Percentiles rank a stretch among this genome's conserved stretches.
Conservation (phyloP, 2,329 filamentous ascomycete species). For the Ceratocystiopsis minuta region DNA sequence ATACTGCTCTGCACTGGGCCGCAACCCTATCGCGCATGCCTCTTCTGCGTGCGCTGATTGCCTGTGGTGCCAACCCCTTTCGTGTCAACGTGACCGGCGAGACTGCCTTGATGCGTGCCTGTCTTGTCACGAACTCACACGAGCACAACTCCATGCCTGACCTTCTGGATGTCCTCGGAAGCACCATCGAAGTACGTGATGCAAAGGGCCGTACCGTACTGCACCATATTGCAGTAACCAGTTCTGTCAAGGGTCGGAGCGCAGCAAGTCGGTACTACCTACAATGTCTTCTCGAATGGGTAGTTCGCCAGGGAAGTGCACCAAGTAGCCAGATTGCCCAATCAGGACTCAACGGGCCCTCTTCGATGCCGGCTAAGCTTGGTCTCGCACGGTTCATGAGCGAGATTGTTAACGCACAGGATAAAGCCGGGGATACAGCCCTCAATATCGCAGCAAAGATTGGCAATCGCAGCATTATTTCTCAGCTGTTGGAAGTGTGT, state of each 20-base stretch:
- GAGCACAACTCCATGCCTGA: constrained; percentile 83
- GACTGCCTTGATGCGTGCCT: constrained; percentile 82
- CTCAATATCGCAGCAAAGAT: constrained; percentile 87
- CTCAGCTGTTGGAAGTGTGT: constrained; percentile 87
- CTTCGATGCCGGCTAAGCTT: constrained; percentile 42
- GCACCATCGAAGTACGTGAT: constrained; percentile 81
- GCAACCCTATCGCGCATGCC: constrained; percentile 77
- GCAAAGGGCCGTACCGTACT: constrained; percentile 79
- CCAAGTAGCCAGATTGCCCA: constrained; percentile 22
- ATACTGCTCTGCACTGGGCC: constrained; percentile 92
- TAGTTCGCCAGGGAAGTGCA: constrained; percentile 57
- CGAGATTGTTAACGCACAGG: constrained; percentile 89
- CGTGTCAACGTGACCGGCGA: constrained; percentile 80
- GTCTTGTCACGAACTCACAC: constrained; percentile 83
- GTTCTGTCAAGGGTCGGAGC: constrained; percentile 82
- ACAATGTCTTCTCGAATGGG: constrained; percentile 83
- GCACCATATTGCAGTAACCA: constrained; percentile 91
- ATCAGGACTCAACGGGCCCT: constrained; percentile 6
- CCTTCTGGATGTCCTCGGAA: constrained; percentile 70
- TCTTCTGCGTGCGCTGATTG: constrained; percentile 63
- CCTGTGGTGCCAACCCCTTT: constrained; percentile 70
- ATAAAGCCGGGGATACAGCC: constrained; percentile 86
- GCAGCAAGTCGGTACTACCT: constrained; percentile 90
- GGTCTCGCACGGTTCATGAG: constrained; percentile 86
- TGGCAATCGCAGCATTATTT: constrained; percentile 84